phyloP scores from a whole-genome alignment of 345 rosid genomes.

The Hirschfeldia incana region DNA sequence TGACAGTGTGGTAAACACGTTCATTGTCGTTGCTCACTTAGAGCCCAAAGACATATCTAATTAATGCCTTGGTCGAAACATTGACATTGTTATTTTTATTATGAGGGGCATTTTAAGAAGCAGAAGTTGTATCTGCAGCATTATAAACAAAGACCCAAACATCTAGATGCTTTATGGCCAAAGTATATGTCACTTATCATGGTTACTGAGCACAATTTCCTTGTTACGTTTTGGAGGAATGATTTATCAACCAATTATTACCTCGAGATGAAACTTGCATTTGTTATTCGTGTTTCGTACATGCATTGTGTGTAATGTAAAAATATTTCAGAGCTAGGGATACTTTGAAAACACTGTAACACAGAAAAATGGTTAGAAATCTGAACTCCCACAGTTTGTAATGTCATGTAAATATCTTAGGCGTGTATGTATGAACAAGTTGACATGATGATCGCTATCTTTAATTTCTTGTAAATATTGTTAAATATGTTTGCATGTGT shows the following conservation, averaged over 20 bases:
- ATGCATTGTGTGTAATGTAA: not conserved
- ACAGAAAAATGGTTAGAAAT: not conserved
- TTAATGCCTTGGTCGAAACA: too few relatives aligned
- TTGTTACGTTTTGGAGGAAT: not conserved
- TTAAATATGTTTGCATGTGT: slow-evolving; percentile 11
- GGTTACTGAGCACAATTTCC: not conserved
- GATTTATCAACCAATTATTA: not conserved
- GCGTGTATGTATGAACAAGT: not conserved
- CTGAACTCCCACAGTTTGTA: not conserved
- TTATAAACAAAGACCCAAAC: too few relatives aligned
- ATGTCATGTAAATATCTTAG: not conserved
- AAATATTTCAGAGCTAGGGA: not conserved
- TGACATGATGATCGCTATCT: not conserved
- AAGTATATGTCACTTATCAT: too few relatives aligned
- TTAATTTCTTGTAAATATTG: not conserved
- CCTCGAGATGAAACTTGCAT: not conserved
- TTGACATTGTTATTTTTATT: too few relatives aligned
- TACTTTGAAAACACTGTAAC: not conserved
- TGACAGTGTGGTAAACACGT: too few relatives aligned
- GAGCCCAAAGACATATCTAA: too few relatives aligned
- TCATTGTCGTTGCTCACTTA: too few relatives aligned
- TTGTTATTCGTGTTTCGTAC: not conserved
- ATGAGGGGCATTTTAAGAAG: too few relatives aligned
- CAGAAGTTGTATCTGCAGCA: too few relatives aligned
- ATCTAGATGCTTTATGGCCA: too few relatives aligned